phyloP scores from a whole-genome alignment of 306 rosid species.

The Mimosa bimucronata region DNA sequence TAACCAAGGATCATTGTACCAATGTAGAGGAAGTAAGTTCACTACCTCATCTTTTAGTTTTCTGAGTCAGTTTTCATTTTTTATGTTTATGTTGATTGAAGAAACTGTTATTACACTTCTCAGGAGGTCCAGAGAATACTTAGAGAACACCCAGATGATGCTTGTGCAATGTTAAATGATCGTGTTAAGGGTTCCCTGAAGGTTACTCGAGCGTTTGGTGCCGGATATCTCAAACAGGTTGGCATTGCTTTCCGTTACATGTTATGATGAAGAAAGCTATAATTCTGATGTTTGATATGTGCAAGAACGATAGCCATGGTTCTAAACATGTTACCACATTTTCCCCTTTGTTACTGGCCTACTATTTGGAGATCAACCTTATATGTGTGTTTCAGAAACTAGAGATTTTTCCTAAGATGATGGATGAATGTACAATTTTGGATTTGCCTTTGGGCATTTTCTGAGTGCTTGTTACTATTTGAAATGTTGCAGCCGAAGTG shows the following conservation, averaged over 20 bases:
- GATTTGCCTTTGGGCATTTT: neutral
- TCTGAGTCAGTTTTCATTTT: constrained; percentile 14
- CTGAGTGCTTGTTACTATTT: neutral
- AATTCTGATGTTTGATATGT: neutral
- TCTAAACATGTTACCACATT: no score
- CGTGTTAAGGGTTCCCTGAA: constrained; percentile 96
- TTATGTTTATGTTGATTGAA: constrained; percentile 29
- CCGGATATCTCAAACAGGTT: constrained; percentile 99
- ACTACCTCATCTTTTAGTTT: constrained; percentile 6
- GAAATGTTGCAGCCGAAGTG: constrained; percentile 81
- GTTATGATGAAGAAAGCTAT: neutral
- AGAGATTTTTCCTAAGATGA: neutral
- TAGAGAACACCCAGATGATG: constrained; percentile 85
- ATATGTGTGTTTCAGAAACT: neutral
- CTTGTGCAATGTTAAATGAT: constrained; percentile 77
- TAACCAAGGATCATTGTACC: constrained; percentile 91
- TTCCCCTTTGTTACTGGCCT: neutral
- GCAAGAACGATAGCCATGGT: neutral
- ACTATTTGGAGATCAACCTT: neutral
- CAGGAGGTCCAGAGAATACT: constrained; percentile 89
- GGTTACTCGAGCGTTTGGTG: constrained; percentile 97
- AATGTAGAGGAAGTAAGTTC: constrained; percentile 65
- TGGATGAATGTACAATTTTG: neutral
- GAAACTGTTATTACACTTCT: constrained; percentile 18
- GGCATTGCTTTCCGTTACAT: neutral